phyloP scores from a whole-genome alignment of 257 asterid species.

The Nicotiana paniculata region DNA sequence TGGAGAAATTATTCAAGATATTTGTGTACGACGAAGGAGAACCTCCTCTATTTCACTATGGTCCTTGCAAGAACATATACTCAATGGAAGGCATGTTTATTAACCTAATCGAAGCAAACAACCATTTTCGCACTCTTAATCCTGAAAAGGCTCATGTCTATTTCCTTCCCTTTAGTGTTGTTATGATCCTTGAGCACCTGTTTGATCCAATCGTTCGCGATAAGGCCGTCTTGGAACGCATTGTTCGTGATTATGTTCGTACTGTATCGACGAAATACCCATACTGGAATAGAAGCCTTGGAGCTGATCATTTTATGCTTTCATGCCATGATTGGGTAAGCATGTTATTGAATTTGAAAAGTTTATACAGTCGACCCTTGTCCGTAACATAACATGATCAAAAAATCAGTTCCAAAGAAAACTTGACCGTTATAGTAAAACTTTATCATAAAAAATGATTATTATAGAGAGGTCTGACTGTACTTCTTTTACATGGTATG shows the following conservation, averaged over 20 bases:
- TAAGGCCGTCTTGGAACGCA: conserved; percentile 50
- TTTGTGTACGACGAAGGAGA: conserved; percentile 63
- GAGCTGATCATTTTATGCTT: conserved; percentile 72
- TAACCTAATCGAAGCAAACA: conserved; percentile 31
- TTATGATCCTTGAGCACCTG: conserved; percentile 47
- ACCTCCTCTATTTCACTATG: conserved; percentile 55
- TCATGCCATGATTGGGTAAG: conserved; percentile 74
- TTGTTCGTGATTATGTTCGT: conserved; percentile 38
- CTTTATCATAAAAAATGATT: too few species aligned
- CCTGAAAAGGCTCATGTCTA: conserved; percentile 58
- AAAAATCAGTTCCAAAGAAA: too few species aligned
- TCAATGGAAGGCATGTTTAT: conserved; percentile 60
- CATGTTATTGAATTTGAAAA: background rate
- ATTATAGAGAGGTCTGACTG: too few species aligned
- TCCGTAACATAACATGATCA: too few species aligned
- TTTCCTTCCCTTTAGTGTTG: conserved; percentile 71
- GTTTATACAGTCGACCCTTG: too few species aligned
- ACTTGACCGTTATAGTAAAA: too few species aligned
- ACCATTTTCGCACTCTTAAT: conserved; percentile 26
- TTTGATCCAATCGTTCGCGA: conserved; percentile 51
- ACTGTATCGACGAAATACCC: conserved; percentile 41
- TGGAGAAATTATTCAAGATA: conserved; percentile 52
- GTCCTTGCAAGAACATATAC: conserved; percentile 49
- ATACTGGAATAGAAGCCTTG: conserved; percentile 59
- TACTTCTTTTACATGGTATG: background rate